Evolutionary conservation across 2,329 filamentous ascomycete genomes (phyloP).

Genomic region (Huntiella moniliformis): DNA sequence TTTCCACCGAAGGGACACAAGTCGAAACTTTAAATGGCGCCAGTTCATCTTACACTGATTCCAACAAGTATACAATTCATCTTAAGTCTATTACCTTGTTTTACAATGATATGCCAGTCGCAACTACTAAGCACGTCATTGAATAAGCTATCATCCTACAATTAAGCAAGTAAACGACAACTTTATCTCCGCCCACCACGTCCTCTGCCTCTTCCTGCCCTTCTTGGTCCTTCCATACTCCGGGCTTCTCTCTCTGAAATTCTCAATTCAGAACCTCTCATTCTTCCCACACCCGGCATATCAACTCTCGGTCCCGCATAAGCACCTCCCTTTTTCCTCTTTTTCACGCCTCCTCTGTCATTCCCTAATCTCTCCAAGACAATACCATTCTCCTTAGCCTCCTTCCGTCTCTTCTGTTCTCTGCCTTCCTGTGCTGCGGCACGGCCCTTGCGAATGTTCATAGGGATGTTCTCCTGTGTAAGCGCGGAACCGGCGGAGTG

Average conservation of each 20-base stretch:
- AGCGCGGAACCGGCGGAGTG: conserved; percentile 55
- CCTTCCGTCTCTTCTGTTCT: conserved; percentile 52
- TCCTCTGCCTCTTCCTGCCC: conserved; percentile 14
- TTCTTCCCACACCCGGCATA: conserved; percentile 59
- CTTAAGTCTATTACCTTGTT: too few relatives aligned
- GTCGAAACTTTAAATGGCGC: too few relatives aligned
- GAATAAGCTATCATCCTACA: too few relatives aligned
- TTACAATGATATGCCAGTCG: too few relatives aligned
- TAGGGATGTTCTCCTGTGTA: conserved; percentile 72
- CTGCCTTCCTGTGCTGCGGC: conserved; percentile 41
- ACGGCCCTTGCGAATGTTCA: conserved; percentile 75
- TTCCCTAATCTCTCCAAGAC: conserved; percentile 47
- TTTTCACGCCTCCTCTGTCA: conserved; percentile 18
- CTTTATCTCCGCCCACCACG: conserved; percentile 16
- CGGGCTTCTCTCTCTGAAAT: conserved; percentile 61
- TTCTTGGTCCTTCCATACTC: conserved; percentile 40
- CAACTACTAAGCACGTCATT: too few relatives aligned
- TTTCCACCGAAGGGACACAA: too few relatives aligned
- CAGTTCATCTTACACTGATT: too few relatives aligned
- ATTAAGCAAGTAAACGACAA: too few relatives aligned
- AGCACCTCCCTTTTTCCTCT: conserved; percentile 22
- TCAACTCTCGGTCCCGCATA: conserved; percentile 44
- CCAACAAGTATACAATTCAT: too few relatives aligned
- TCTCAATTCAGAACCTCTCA: conserved; percentile 60
- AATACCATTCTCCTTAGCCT: conserved; percentile 80